phyloP scores from a whole-genome alignment of 352 stramenopile species.

The Globisporangium spinosum region DNA sequence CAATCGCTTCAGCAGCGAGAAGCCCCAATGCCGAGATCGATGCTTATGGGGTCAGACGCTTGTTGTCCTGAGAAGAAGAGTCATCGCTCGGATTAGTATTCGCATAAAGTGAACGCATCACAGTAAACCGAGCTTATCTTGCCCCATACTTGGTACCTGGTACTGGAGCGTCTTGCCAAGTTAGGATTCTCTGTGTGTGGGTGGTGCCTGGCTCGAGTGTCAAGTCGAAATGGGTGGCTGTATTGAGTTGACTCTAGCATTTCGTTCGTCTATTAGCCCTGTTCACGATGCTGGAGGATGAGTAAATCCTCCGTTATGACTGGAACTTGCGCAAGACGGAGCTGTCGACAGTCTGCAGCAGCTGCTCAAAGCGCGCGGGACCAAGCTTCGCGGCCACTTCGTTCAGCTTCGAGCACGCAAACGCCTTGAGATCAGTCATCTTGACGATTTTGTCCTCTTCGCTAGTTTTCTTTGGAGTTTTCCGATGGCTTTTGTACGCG shows the following conservation, averaged over 20 bases:
- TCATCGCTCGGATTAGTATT: not conserved
- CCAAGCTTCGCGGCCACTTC: constrained; percentile 42
- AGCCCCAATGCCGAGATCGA: not conserved
- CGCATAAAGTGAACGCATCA: no score
- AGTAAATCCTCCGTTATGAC: not conserved
- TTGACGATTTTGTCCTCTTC: constrained; percentile 39
- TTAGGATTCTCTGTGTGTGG: no score
- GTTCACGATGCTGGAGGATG: not conserved
- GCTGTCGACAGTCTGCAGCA: constrained; percentile 56
- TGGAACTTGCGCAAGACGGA: constrained; percentile 58
- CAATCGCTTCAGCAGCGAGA: not conserved
- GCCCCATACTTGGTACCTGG: no score
- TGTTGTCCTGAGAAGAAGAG: not conserved
- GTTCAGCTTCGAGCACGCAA: constrained; percentile 38
- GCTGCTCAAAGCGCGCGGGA: constrained; percentile 35
- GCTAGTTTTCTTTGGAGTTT: constrained; percentile 21
- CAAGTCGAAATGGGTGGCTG: not conserved
- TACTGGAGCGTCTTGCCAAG: no score
- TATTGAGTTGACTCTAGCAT: constrained; percentile 5
- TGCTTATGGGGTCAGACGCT: not conserved
- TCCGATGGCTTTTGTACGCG: constrained; percentile 42
- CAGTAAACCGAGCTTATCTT: no score
- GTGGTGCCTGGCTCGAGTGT: not conserved
- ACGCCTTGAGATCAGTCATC: constrained; percentile 39
- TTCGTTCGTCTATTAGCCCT: not conserved